These are phyloP conservation scores for Beauveria medogensis DNA, from an alignment of 2,329 filamentous ascomycete species.

Conservation along the genomic window DNA sequence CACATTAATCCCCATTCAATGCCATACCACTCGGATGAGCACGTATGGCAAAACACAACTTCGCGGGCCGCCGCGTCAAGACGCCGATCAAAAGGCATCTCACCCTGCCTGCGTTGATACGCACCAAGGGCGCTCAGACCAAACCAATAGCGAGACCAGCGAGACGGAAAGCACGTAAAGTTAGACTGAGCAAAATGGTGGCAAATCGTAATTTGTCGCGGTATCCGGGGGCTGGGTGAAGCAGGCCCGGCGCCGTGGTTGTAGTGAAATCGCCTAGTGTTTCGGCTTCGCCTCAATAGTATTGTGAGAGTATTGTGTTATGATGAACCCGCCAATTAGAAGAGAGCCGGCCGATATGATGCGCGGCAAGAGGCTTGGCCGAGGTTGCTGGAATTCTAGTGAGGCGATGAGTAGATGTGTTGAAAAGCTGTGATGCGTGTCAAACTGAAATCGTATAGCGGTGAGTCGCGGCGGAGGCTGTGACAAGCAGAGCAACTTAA, in stretches of 20 bases:
- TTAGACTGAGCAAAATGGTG: slow-evolving; percentile 34
- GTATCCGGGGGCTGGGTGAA: not conserved
- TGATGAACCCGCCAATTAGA: not conserved
- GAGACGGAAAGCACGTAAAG: slow-evolving; percentile 46
- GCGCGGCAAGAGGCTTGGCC: not conserved
- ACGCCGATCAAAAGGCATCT: slow-evolving; percentile 29
- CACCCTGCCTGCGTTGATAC: slow-evolving; percentile 39
- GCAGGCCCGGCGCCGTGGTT: not conserved
- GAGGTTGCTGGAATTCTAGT: not conserved
- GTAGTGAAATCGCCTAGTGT: not conserved
- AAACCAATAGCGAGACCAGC: slow-evolving; percentile 48
- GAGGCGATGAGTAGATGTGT: not conserved
- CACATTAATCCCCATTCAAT: slow-evolving; percentile 63
- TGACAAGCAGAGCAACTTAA: not conserved
- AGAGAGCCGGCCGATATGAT: not conserved
- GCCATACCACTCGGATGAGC: slow-evolving; percentile 71
- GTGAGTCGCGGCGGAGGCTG: not conserved
- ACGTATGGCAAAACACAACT: slow-evolving; percentile 80
- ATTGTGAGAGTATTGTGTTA: not conserved
- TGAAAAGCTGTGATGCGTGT: not conserved
- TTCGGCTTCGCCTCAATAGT: not conserved
- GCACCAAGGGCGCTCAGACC: slow-evolving; percentile 50
- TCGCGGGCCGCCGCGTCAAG: slow-evolving; percentile 52
- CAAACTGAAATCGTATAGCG: not conserved
- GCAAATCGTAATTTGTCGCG: not conserved